Evolutionary conservation across 2,329 filamentous ascomycete species (phyloP).

Genomic region (Cryphonectria carpinicola): DNA sequence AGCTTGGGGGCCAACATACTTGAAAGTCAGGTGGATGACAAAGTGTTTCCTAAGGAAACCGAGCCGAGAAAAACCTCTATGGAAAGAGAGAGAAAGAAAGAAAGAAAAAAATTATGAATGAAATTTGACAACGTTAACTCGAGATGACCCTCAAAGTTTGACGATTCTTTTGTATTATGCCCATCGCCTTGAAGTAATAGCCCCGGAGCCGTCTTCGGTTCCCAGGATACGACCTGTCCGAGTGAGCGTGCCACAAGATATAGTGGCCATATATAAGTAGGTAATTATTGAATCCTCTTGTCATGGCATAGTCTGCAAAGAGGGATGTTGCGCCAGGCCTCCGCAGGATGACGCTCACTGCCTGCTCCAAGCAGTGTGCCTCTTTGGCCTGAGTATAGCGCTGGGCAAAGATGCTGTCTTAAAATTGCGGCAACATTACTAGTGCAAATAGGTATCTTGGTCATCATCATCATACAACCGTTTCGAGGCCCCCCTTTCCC

Average conservation of each 20-base stretch:
- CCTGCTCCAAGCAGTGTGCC: not conserved
- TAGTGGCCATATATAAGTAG: not conserved
- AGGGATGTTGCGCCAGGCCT: not conserved
- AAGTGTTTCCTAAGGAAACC: not conserved
- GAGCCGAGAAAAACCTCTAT: not conserved
- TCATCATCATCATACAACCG: not conserved
- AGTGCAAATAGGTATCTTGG: conserved; percentile 15
- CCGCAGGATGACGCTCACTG: not conserved
- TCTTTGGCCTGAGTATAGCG: not conserved
- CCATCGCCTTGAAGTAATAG: not conserved
- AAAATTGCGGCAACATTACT: not conserved
- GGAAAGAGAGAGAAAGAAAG: not conserved
- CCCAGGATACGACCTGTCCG: not conserved
- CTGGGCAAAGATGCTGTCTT: not conserved
- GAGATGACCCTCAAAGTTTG: not conserved
- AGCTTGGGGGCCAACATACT: not conserved
- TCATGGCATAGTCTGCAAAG: not conserved
- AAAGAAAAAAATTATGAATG: not conserved
- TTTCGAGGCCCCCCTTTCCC: not conserved
- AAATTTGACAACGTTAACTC: not conserved
- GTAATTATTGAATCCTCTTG: not conserved
- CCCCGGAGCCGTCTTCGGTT: not conserved
- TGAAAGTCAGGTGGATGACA: not conserved
- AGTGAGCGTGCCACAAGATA: not conserved
- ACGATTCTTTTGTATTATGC: not conserved